Conservation (phyloP, 345 rosid species). For the Ceriops zippeliana region DNA sequence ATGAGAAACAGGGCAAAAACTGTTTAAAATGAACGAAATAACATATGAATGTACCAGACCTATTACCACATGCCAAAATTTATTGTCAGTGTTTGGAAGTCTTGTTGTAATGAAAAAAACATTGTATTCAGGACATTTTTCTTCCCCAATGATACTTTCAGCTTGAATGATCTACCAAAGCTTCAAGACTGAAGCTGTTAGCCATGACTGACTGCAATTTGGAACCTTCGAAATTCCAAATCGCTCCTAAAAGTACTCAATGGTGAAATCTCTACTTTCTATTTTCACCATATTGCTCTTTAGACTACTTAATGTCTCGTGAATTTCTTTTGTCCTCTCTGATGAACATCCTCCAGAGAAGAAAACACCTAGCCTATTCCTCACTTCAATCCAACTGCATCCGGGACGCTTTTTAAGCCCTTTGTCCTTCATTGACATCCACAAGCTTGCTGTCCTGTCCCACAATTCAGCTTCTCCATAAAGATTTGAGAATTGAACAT, state of each 20-base stretch:
- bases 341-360: conserved; percentile 56
- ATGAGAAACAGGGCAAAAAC: too few relatives aligned
- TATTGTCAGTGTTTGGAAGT: too few relatives aligned
- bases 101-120: too few relatives aligned
- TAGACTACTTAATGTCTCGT: conserved; percentile 38
- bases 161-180: too few relatives aligned
- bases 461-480: conserved; percentile 62
- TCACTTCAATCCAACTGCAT: conserved; percentile 71
- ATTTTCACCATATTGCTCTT: conserved; percentile 39
- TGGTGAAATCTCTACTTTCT: conserved; percentile 9
- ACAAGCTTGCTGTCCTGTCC: conserved; percentile 51
- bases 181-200: too few relatives aligned
- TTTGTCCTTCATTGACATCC: conserved; percentile 55
- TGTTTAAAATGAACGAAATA: too few relatives aligned
- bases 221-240: background rate
- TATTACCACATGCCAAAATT: too few relatives aligned
- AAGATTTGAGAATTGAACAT: conserved; percentile 60
- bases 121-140: too few relatives aligned
- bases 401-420: conserved; percentile 74
- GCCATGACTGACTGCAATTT: background rate
- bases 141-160: too few relatives aligned
- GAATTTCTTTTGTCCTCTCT: conserved; percentile 35
- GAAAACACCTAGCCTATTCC: conserved; percentile 45
- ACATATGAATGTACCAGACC: too few relatives aligned
- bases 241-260: too few relatives aligned